A percentile compares a stretch with the other conserved stretches of the same genome.
Evolutionary conservation across 768 basidiomycete genomes (phyloP).

Genomic region (Pholiota microspora): DNA sequence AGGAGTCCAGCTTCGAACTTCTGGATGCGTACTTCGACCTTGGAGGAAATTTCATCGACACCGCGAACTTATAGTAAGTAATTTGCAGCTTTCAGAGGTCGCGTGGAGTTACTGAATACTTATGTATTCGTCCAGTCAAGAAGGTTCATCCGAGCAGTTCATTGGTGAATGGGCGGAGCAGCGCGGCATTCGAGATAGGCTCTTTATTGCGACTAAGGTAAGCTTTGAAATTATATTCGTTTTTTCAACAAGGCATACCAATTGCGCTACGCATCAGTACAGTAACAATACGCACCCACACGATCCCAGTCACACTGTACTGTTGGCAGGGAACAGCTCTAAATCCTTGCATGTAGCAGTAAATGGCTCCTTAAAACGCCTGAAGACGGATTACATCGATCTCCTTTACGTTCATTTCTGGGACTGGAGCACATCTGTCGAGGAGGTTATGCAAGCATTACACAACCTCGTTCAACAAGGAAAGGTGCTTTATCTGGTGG

Average conservation of each 20-base stretch:
- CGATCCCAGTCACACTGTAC: too few relatives aligned
- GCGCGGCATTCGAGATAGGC: slow-evolving; percentile 34
- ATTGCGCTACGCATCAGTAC: too few relatives aligned
- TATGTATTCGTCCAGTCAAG: slow-evolving; percentile 21
- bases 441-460: slow-evolving; percentile 56
- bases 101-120: not conserved
- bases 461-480: slow-evolving; percentile 49
- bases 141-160: slow-evolving; percentile 36
- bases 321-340: slow-evolving; percentile 41
- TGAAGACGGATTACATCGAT: slow-evolving; percentile 45
- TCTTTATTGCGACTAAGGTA: slow-evolving; percentile 37
- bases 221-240: not conserved
- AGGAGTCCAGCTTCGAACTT: slow-evolving; percentile 36
- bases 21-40: slow-evolving; percentile 37
- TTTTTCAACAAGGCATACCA: not conserved
- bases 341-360: slow-evolving; percentile 35
- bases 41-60: slow-evolving; percentile 44
- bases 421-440: slow-evolving; percentile 51
- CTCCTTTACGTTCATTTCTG: slow-evolving; percentile 47
- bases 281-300: too few relatives aligned
- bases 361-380: slow-evolving; percentile 41
- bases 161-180: slow-evolving; percentile 44
- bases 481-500: slow-evolving; percentile 49
- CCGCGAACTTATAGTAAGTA: slow-evolving; percentile 34
- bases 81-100: not conserved